Conservation (phyloP, 75 land plant genomes). For the Selaginella moellendorffii region DNA sequence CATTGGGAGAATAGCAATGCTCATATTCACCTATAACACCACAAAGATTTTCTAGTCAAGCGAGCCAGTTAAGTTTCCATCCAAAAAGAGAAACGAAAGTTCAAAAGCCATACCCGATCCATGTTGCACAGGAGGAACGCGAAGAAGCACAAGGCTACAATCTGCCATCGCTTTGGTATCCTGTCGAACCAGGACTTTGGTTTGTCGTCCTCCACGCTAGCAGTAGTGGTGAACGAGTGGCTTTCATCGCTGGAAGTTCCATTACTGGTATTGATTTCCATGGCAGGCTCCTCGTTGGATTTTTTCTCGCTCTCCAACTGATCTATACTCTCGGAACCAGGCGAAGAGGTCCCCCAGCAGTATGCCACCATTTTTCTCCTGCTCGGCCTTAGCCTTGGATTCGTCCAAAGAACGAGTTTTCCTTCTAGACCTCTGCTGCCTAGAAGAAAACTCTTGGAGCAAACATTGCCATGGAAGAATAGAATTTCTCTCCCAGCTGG, state of each 20-base stretch:
- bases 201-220: too few relatives aligned
- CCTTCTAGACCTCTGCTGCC: too few relatives aligned
- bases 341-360: background rate
- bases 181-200: conserved; percentile 40
- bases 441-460: too few relatives aligned
- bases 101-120: conserved; percentile 87
- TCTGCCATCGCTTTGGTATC: conserved; percentile 76
- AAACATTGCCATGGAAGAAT: background rate
- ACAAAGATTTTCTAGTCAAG: too few relatives aligned
- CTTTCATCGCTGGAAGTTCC: background rate
- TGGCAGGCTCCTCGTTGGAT: background rate
- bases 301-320: background rate
- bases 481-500: too few relatives aligned
- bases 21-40: conserved; percentile 92
- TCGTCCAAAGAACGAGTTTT: too few relatives aligned
- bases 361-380: background rate
- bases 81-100: too few relatives aligned
- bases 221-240: conserved; percentile 9
- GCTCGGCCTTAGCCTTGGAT: background rate
- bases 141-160: conserved; percentile 73
- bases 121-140: conserved; percentile 94
- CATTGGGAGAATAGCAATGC: conserved; percentile 98
- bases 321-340: background rate
- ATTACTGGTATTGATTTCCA: background rate
- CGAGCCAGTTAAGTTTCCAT: too few relatives aligned